Evolutionary conservation across 2,329 filamentous ascomycete genomes (phyloP).

Genomic region (Aspergillus melleus): DNA sequence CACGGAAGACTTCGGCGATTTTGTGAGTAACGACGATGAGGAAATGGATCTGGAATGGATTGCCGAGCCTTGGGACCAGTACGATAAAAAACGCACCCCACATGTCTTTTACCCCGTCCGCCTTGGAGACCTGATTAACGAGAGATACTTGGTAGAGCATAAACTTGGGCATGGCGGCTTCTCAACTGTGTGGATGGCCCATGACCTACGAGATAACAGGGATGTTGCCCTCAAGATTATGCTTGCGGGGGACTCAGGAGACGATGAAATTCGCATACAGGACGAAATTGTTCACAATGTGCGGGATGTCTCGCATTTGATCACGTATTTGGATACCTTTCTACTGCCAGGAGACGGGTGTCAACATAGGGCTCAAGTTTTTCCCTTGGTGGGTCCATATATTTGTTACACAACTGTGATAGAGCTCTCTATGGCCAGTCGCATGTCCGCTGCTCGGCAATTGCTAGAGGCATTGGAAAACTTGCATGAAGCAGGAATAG

Average conservation of each 20-base stretch:
- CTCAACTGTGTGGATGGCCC: constrained; percentile 30
- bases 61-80: constrained; percentile 21
- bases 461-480: constrained; percentile 25
- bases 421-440: constrained; percentile 19
- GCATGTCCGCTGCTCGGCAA: constrained; percentile 30
- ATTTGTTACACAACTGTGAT: constrained; percentile 10
- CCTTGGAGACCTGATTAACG: constrained; percentile 22
- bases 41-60: constrained; percentile 6
- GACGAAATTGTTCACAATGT: constrained; percentile 21
- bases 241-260: constrained; percentile 16
- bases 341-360: constrained; percentile 13
- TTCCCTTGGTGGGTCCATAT: constrained; percentile 23
- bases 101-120: constrained; percentile 19
- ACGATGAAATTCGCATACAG: constrained; percentile 21
- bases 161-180: constrained; percentile 26
- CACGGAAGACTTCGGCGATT: constrained; percentile 14
- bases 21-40: constrained; percentile 11
- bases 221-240: constrained; percentile 28
- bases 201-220: constrained; percentile 19
- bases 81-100: constrained; percentile 11
- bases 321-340: constrained; percentile 23
- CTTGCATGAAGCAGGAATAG: constrained; percentile 28
- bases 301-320: constrained; percentile 18
- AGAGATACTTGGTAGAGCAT: constrained; percentile 25
- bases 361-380: constrained; percentile 24